phyloP scores from a whole-genome alignment of 495 filamentous ascomycete species.

The Daldinia caldariorum region DNA sequence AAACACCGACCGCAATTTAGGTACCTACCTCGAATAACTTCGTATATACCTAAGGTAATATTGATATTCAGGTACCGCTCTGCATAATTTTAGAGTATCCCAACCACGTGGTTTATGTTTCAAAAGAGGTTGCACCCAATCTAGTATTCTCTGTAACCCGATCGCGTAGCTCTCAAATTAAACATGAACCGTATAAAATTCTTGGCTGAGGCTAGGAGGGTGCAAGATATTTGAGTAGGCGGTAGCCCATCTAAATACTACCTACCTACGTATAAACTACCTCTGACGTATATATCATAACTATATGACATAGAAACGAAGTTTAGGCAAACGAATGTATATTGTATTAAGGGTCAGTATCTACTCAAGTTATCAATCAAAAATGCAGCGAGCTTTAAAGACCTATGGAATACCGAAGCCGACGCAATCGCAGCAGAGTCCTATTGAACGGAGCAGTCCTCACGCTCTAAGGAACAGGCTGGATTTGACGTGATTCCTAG shows the following conservation, averaged over 20 bases:
- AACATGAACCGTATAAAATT: constrained; percentile 5
- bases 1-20: too few species aligned
- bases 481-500: constrained; percentile 9
- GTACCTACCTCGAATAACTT: not conserved
- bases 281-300: not conserved
- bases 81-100: constrained; percentile 9
- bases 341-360: constrained; percentile 27
- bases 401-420: constrained; percentile 19
- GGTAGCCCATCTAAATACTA: not conserved
- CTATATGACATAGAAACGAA: not conserved
- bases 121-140: constrained; percentile 31
- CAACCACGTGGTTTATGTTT: constrained; percentile 41
- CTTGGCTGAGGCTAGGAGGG: constrained; percentile 2
- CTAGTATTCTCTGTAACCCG: constrained; percentile 14
- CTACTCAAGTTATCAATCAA: constrained; percentile 32
- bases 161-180: constrained; percentile 1
- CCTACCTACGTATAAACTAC: too few species aligned
- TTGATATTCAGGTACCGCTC: not conserved
- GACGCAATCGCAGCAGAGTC: constrained; percentile 6
- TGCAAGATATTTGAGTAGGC: not conserved
- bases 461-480: constrained; percentile 6
- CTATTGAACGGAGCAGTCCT: constrained; percentile 12
- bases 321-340: constrained; percentile 36
- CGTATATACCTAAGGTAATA: not conserved
- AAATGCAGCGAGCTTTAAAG: constrained; percentile 21